These are phyloP conservation scores for Termitomyces heimii DNA, from an alignment of 768 basidiomycete genomes.

Conservation along the genomic window DNA sequence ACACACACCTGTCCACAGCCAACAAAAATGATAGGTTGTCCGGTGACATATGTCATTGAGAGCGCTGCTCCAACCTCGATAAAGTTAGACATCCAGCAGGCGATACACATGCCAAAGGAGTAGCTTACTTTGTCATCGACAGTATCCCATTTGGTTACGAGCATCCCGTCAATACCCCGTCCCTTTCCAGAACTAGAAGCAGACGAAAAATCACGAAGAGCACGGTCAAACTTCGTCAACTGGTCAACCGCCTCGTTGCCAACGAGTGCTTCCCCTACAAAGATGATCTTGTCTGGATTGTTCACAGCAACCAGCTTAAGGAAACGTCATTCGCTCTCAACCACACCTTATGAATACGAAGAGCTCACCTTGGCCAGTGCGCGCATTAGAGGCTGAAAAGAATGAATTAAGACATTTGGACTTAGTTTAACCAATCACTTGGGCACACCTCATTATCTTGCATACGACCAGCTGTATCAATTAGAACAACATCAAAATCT, in stretches of 20 bases:
- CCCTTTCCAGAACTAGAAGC: conserved; percentile 61
- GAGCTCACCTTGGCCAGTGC: conserved; percentile 84
- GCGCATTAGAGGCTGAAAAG: conserved; percentile 85
- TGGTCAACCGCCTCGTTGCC: conserved; percentile 99
- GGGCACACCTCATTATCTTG: conserved; percentile 90
- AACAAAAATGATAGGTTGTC: conserved; percentile 97
- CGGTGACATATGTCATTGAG: conserved; percentile 99
- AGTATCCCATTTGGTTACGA: conserved; percentile 99
- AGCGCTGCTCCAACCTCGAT: conserved; percentile 92
- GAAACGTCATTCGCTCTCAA: neutral
- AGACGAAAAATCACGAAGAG: conserved; percentile 87
- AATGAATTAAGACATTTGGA: conserved; percentile 4
- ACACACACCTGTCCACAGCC: conserved; percentile 89
- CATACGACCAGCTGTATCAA: conserved; percentile 98
- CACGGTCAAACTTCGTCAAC: conserved; percentile 92
- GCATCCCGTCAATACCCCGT: conserved; percentile 96
- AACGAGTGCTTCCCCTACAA: conserved; percentile 96
- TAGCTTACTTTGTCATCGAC: conserved; percentile 85
- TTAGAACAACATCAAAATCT: conserved; percentile 92
- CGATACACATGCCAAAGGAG: neutral
- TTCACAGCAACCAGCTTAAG: conserved; percentile 84
- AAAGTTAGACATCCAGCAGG: neutral
- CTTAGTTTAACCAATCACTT: neutral
- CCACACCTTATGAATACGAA: neutral
- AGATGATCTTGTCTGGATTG: conserved; percentile 94